A percentile compares a stretch with the other conserved stretches of the same genome.
Conservation (phyloP, 1,284 basidiomycete genomes). For the Inonotus hispidus region DNA sequence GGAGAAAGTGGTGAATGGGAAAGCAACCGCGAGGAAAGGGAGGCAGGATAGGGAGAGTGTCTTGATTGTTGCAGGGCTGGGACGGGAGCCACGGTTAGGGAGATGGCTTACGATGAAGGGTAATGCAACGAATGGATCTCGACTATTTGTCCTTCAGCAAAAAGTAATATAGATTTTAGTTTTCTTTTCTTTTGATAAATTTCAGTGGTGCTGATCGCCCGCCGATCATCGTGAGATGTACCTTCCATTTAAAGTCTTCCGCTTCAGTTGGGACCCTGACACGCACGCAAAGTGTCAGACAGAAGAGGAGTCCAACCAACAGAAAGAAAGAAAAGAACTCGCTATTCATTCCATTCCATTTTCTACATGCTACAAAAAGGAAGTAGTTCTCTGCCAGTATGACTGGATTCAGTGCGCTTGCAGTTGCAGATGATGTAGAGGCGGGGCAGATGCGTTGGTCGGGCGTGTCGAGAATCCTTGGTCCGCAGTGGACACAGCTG, state of each 20-base stretch:
- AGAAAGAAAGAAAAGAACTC: neutral
- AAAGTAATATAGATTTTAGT: slow-evolving; percentile 42
- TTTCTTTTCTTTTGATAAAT: slow-evolving; percentile 21
- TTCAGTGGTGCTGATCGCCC: neutral
- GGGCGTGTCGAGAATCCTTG: slow-evolving; percentile 50
- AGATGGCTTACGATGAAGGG: slow-evolving; percentile 79
- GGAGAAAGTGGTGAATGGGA: neutral
- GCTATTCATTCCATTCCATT: neutral
- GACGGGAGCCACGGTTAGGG: slow-evolving; percentile 85
- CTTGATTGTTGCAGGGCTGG: slow-evolving; percentile 74
- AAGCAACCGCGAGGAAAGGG: neutral
- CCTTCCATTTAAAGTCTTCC: neutral
- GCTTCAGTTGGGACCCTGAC: neutral
- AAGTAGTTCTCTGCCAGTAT: slow-evolving; percentile 25
- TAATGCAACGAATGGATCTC: slow-evolving; percentile 8
- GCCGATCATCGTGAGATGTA: neutral
- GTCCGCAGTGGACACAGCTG: slow-evolving; percentile 57
- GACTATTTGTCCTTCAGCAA: slow-evolving; percentile 14
- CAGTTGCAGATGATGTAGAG: slow-evolving; percentile 32
- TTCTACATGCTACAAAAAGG: neutral
- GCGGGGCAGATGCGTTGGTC: slow-evolving; percentile 39
- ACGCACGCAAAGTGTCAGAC: neutral
- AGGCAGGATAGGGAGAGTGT: slow-evolving; percentile 34
- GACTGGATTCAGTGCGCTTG: slow-evolving; percentile 43
- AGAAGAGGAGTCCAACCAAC: too few relatives aligned